A percentile compares a stretch with the other conserved stretches of the same genome.
Evolutionary conservation across 805 yeast genomes (phyloP).

Genomic region (Zygotorulaspora florentina): DNA sequence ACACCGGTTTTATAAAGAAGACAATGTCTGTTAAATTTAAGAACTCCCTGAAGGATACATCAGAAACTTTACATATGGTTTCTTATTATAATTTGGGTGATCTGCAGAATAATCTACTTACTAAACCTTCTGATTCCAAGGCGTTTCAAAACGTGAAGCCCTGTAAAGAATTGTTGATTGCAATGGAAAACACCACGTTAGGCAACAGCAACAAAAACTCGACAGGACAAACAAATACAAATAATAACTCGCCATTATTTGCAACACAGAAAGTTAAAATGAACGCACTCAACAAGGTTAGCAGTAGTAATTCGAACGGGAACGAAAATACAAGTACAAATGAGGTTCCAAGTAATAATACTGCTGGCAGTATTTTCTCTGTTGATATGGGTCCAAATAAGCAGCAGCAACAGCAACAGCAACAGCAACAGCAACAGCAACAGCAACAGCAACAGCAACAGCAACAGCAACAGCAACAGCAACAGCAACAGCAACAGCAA

Average conservation of each 20-base stretch:
- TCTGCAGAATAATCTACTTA: constrained; percentile 53
- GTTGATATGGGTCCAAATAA: constrained; percentile 14
- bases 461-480: constrained; percentile 7
- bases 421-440: not conserved
- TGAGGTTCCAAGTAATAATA: constrained; percentile 6
- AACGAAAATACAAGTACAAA: not conserved
- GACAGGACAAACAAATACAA: not conserved
- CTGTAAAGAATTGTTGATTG: constrained; percentile 47
- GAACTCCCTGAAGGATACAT: constrained; percentile 17
- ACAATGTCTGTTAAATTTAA: constrained; percentile 64
- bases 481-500: constrained; percentile 8
- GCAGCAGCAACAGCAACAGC: constrained; percentile 5
- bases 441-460: constrained; percentile 2
- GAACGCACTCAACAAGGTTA: constrained; percentile 5
- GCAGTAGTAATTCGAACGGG: constrained; percentile 8
- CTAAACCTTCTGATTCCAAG: constrained; percentile 53
- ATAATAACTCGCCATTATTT: not conserved
- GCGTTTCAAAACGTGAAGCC: constrained; percentile 47
- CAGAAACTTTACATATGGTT: constrained; percentile 50
- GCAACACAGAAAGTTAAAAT: not conserved
- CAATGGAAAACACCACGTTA: constrained; percentile 53
- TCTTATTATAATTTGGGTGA: constrained; percentile 77
- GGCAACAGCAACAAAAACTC: constrained; percentile 38
- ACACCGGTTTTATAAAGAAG: constrained; percentile 71
- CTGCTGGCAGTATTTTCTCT: constrained; percentile 21